Percentiles rank a stretch among this genome's conserved stretches.
Conservation (phyloP, 2,329 filamentous ascomycete species). For the Calonectria montana region DNA sequence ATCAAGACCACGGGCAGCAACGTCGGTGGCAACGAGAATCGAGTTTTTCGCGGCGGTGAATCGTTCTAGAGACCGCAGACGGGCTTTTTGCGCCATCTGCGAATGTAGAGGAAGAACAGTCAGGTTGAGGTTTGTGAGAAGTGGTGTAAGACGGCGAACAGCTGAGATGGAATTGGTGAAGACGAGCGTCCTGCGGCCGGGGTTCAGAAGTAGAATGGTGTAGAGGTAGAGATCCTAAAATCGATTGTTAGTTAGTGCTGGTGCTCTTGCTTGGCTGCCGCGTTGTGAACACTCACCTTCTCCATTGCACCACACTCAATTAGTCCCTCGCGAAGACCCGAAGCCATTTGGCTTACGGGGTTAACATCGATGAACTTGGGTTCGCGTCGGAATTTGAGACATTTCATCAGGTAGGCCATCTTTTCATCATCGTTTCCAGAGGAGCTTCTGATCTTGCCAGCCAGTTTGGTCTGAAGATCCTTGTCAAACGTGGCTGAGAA, state of each 20-base stretch:
- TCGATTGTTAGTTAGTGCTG: conserved; percentile 15
- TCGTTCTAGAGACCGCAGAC: conserved; percentile 89
- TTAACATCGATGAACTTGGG: conserved; percentile 95
- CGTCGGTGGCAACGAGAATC: conserved; percentile 91
- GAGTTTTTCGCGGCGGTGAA: conserved; percentile 77
- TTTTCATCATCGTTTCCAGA: conserved; percentile 77
- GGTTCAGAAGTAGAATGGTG: conserved; percentile 84
- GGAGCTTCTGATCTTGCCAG: conserved; percentile 53
- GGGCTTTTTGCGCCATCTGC: conserved; percentile 95
- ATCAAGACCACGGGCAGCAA: conserved; percentile 92
- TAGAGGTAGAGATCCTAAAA: conserved; percentile 93
- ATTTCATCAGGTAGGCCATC: conserved; percentile 92
- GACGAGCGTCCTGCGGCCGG: conserved; percentile 83
- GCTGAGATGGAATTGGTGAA: conserved; percentile 97
- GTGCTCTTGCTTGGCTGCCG: too few species aligned
- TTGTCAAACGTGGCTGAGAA: conserved; percentile 98
- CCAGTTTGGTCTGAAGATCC: conserved; percentile 88
- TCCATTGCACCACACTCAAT: conserved; percentile 94
- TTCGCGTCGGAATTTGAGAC: conserved; percentile 86
- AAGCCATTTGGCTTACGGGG: conserved; percentile 88
- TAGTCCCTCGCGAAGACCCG: conserved; percentile 85
- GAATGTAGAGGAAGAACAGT: conserved; percentile 86
- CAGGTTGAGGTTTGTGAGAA: conserved; percentile 85
- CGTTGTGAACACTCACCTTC: conserved; percentile 69
- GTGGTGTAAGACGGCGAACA: conserved; percentile 85